A percentile compares a stretch with the other conserved stretches of the same genome.
phyloP scores from a whole-genome alignment of 225 moss, liverwort and hornwort genomes.

The Thuidium tamariscinum region DNA sequence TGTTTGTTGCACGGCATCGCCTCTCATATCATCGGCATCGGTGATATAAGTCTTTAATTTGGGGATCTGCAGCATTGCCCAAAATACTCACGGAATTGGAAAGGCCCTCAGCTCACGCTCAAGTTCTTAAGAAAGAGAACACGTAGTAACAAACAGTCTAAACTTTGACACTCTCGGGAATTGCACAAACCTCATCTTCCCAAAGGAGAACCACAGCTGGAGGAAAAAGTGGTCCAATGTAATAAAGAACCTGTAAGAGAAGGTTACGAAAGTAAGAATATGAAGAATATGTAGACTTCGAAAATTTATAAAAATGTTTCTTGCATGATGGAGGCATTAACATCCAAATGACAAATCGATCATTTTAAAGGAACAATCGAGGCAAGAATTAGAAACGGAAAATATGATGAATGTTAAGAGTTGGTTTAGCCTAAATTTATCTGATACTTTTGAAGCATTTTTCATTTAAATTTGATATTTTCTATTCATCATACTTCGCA shows the following conservation, averaged over 20 bases:
- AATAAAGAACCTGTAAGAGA: conserved; percentile 71
- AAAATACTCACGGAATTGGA: neutral
- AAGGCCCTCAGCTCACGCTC: neutral
- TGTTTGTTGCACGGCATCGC: conserved; percentile 71
- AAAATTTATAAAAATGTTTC: neutral
- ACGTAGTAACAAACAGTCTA: neutral
- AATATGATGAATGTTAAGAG: neutral
- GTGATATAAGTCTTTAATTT: conserved; percentile 91
- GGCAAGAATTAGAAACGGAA: neutral
- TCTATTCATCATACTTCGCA: neutral
- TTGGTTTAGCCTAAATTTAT: neutral
- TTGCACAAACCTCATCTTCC: conserved; percentile 90
- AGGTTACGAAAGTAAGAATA: neutral
- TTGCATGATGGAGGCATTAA: neutral
- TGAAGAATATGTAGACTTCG: neutral
- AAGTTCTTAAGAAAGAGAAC: neutral
- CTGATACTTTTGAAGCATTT: neutral
- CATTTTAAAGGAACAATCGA: neutral
- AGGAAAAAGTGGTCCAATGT: conserved; percentile 81
- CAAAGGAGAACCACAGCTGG: conserved; percentile 74
- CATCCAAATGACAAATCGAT: neutral
- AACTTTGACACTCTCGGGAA: neutral
- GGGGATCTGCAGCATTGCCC: conserved; percentile 55
- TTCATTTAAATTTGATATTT: neutral
- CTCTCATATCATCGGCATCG: conserved; percentile 77